Conservation (phyloP, 768 basidiomycete species). For the Leccinum subtestaceum region DNA sequence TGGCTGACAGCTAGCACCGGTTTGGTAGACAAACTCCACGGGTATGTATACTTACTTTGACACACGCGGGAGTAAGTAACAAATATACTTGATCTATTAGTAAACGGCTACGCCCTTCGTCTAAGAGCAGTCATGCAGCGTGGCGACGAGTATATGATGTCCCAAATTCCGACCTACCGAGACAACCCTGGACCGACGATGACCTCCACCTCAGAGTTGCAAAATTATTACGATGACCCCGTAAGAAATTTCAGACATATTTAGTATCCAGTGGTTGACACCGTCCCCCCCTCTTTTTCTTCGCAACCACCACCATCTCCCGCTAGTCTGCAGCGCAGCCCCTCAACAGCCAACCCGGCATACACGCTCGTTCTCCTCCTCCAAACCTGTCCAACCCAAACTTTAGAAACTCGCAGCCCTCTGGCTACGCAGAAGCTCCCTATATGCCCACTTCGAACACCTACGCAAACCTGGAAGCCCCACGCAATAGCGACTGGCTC, state of each 20-base stretch:
- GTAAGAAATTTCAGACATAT: constrained; percentile 10
- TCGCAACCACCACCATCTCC: background rate
- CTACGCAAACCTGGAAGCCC: constrained; percentile 34
- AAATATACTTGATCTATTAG: background rate
- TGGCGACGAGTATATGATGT: constrained; percentile 24
- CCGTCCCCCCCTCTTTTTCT: background rate
- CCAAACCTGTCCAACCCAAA: constrained; percentile 24
- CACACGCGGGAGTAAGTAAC: background rate
- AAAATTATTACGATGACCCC: constrained; percentile 30
- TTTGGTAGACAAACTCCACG: background rate
- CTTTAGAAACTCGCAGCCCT: constrained; percentile 23
- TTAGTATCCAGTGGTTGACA: constrained; percentile 1
- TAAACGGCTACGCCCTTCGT: background rate
- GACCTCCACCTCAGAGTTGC: constrained; percentile 24
- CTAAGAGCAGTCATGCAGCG: constrained; percentile 16
- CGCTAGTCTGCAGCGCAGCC: constrained; percentile 32
- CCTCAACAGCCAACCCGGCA: constrained; percentile 31
- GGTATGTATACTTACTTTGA: no score
- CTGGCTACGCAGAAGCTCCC: constrained; percentile 24
- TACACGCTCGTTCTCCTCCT: constrained; percentile 36
- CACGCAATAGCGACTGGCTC: constrained; percentile 40
- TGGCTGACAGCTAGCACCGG: background rate
- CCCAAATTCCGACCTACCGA: constrained; percentile 22
- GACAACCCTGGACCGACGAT: constrained; percentile 11
- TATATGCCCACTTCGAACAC: constrained; percentile 23